Evolutionary conservation across 2,329 filamentous ascomycete genomes (phyloP).

Genomic region (Sarocladium oryzae): DNA sequence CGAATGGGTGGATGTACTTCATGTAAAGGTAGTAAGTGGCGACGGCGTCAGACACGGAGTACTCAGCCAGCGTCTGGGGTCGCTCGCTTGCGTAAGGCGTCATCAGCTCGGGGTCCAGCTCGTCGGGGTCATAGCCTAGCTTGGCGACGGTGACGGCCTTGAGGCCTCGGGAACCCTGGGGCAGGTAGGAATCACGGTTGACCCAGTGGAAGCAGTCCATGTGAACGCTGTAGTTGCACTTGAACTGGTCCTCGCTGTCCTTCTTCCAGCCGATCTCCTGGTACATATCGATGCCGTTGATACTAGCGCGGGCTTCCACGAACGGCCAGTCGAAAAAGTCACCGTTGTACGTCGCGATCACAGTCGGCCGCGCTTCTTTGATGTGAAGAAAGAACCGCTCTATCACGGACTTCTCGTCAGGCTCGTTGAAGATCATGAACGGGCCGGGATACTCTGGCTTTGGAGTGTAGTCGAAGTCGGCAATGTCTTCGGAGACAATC

Average conservation of each 20-base stretch:
- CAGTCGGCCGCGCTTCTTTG: constrained; percentile 88
- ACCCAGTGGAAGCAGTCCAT: constrained; percentile 99
- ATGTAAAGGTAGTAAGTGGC: constrained; percentile 99
- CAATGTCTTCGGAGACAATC: constrained; percentile 94
- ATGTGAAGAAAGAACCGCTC: constrained; percentile 94
- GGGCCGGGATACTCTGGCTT: constrained; percentile 92
- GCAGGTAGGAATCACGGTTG: constrained; percentile 95
- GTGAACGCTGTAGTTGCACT: constrained; percentile 91
- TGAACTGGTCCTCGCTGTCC: constrained; percentile 92
- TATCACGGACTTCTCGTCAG: constrained; percentile 79
- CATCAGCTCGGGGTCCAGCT: constrained; percentile 96
- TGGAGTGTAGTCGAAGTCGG: constrained; percentile 96
- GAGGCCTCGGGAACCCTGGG: constrained; percentile 91
- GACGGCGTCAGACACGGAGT: constrained; percentile 97
- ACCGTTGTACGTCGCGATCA: constrained; percentile 99
- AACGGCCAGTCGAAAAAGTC: constrained; percentile 99
- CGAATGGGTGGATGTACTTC: constrained; percentile 99
- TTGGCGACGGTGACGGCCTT: constrained; percentile 98
- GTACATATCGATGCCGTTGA: constrained; percentile 98
- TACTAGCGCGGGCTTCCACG: constrained; percentile 85
- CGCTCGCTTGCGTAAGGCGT: constrained; percentile 83
- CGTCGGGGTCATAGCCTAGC: constrained; percentile 95
- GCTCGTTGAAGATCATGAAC: constrained; percentile 98
- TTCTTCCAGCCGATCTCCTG: constrained; percentile 95
- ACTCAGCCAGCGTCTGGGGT: constrained; percentile 91